Conservation (phyloP, 306 rosid species). For the Corylus heterophylla region DNA sequence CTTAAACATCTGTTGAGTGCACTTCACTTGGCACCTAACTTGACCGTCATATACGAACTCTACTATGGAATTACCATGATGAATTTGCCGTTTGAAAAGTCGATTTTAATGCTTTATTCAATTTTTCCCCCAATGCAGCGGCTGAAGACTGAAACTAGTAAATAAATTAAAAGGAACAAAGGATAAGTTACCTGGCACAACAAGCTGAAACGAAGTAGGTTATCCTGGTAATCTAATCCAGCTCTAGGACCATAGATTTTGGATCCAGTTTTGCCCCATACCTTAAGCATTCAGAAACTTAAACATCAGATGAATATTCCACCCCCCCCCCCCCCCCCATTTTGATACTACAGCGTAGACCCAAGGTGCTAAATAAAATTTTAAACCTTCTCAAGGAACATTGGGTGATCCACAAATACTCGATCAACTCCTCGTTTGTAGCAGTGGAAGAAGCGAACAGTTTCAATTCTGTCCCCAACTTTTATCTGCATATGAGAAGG, state of each 20-base stretch:
- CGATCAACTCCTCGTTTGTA: conserved; percentile 86
- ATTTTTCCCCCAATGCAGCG: not conserved
- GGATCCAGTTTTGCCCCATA: conserved; percentile 75
- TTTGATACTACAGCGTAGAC: not conserved
- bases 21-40: not conserved
- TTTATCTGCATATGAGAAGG: conserved; percentile 34
- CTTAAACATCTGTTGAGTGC: not conserved
- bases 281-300: conserved; percentile 40
- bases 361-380: not conserved
- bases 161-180: conserved; percentile 7
- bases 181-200: conserved; percentile 59
- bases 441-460: conserved; percentile 73
- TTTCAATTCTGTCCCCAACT: conserved; percentile 57
- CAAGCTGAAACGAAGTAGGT: conserved; percentile 70
- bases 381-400: conserved; percentile 67
- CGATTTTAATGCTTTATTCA: not conserved
- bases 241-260: conserved; percentile 66
- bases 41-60: not conserved
- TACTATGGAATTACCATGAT: not conserved
- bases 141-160: not conserved
- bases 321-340: not conserved
- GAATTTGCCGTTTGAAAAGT: not conserved
- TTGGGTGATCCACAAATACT: conserved; percentile 72
- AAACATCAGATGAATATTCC: conserved; percentile 1
- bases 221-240: conserved; percentile 69